A percentile compares a stretch with the other conserved stretches of the same genome.
These are phyloP conservation scores for Pseudonitzschia pungens DNA, from an alignment of 108 stramenopile genomes.

Conservation along the genomic window DNA sequence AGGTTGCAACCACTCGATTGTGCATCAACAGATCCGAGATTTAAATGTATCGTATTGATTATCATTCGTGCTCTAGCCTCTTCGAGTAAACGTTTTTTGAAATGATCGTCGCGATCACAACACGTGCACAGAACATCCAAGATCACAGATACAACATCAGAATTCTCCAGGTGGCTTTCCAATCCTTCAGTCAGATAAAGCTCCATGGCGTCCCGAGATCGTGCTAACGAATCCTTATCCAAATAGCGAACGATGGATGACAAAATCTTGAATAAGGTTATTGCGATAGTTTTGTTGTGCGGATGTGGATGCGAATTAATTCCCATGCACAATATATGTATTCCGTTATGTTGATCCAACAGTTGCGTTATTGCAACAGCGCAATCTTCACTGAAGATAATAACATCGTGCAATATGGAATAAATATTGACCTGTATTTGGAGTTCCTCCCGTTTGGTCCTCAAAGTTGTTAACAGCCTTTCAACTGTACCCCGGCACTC, in stretches of 20 bases:
- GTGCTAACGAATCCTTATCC: conserved; percentile 1
- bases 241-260: conserved; percentile 16
- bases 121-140: conserved; percentile 20
- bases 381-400: background rate
- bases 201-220: conserved; percentile 5
- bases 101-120: conserved; percentile 25
- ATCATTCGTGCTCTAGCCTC: conserved; percentile 13
- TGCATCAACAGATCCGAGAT: conserved; percentile 16
- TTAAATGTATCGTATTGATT: conserved; percentile 12
- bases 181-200: conserved; percentile 9
- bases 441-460: background rate
- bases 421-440: background rate
- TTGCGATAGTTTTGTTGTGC: background rate
- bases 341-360: conserved; percentile 13
- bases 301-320: conserved; percentile 13
- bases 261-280: conserved; percentile 12
- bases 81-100: conserved; percentile 17
- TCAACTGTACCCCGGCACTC: background rate
- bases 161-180: conserved; percentile 22
- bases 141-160: conserved; percentile 19
- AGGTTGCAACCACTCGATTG: conserved; percentile 28
- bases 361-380: background rate
- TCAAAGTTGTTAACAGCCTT: background rate
- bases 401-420: background rate
- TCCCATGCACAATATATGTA: background rate